A percentile compares a stretch with the other conserved stretches of the same genome.
These are phyloP conservation scores for Carex sylvatica DNA, from an alignment of 202 grass and related monocot genomes.

Conservation along the genomic window DNA sequence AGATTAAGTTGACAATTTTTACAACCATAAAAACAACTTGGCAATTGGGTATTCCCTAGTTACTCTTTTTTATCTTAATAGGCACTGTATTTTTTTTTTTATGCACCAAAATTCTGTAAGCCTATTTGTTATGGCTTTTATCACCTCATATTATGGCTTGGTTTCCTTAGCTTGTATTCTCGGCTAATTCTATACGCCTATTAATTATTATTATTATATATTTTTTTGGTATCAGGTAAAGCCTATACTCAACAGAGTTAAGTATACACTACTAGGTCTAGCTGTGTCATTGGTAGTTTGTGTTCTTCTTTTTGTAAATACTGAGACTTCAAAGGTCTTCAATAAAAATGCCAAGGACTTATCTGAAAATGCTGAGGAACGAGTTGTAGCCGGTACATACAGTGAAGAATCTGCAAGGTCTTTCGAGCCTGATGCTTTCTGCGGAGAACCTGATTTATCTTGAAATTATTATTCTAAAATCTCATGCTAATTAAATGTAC, in stretches of 20 bases:
- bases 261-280: slow-evolving; percentile 76
- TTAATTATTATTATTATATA: neutral
- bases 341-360: slow-evolving; percentile 30
- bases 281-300: slow-evolving; percentile 70
- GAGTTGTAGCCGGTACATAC: slow-evolving; percentile 63
- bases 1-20: neutral
- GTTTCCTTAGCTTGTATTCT: neutral
- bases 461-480: slow-evolving; percentile 4
- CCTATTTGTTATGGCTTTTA: neutral
- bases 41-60: neutral
- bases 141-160: neutral
- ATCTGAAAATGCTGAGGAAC: slow-evolving; percentile 29
- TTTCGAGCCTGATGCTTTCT: slow-evolving; percentile 88
- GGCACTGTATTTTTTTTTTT: neutral
- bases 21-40: neutral
- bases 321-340: slow-evolving; percentile 42
- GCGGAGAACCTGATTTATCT: slow-evolving; percentile 75
- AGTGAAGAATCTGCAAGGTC: slow-evolving; percentile 61
- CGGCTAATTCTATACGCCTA: neutral
- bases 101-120: neutral
- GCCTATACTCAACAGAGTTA: slow-evolving; percentile 85
- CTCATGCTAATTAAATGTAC: neutral
- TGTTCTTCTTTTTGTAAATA: slow-evolving; percentile 66
- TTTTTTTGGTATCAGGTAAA: slow-evolving; percentile 55
- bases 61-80: neutral